Evolutionary conservation across 148 eudicot species (phyloP).

Genomic region (Amaranthus hypochondriacus): DNA sequence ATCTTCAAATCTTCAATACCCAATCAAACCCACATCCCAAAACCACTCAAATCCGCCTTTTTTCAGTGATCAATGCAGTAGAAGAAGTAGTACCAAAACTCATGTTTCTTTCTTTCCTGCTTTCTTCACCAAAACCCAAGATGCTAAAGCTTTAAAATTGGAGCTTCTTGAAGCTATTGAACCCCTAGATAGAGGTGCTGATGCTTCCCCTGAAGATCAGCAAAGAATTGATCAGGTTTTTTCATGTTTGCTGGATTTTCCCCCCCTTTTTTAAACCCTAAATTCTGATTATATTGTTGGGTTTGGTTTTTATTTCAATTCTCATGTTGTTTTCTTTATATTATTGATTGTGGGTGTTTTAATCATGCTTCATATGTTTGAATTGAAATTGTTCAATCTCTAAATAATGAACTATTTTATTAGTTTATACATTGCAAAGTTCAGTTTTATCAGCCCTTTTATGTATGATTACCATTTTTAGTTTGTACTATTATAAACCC

Average conservation of each 20-base stretch:
- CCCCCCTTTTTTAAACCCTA: background rate
- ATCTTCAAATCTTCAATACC: constrained; percentile 21
- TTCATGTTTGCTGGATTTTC: background rate
- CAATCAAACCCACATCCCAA: constrained; percentile 1
- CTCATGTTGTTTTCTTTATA: background rate
- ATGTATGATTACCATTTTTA: background rate
- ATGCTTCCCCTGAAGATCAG: constrained; percentile 68
- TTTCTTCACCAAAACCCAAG: constrained; percentile 45
- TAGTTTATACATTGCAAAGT: background rate
- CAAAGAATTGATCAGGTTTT: constrained; percentile 52
- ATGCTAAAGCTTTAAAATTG: constrained; percentile 41
- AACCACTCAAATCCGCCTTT: constrained; percentile 5
- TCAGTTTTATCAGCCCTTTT: background rate
- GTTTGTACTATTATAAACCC: background rate
- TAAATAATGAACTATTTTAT: too few species aligned
- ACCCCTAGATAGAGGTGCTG: constrained; percentile 73
- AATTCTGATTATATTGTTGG: background rate
- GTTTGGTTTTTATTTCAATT: background rate
- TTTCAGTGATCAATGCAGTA: background rate
- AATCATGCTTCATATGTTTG: too few species aligned
- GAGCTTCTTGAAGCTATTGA: constrained; percentile 71
- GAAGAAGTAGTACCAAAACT: constrained; percentile 18
- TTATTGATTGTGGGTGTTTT: too few species aligned
- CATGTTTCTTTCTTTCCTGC: constrained; percentile 55
- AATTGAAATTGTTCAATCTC: too few species aligned